Evolutionary conservation across 495 filamentous ascomycete genomes (phyloP).

Genomic region (Viridothelium virens): DNA sequence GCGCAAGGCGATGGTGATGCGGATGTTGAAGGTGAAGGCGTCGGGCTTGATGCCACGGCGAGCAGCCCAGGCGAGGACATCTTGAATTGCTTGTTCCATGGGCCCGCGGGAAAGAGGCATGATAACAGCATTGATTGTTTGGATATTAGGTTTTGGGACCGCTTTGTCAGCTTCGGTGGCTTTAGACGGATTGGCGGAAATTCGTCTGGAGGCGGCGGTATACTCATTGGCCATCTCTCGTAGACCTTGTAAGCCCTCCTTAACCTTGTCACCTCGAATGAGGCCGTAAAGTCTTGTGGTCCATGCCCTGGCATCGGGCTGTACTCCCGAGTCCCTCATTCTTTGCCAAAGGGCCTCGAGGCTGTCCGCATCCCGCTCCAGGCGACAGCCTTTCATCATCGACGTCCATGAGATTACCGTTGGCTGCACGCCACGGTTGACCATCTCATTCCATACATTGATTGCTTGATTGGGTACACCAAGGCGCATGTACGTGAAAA

Average conservation of each 20-base stretch:
- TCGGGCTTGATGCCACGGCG: slow-evolving; percentile 52
- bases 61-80: slow-evolving; percentile 52
- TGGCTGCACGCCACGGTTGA: slow-evolving; percentile 43
- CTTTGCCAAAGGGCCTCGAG: slow-evolving; percentile 53
- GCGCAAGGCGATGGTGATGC: slow-evolving; percentile 50
- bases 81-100: slow-evolving; percentile 36
- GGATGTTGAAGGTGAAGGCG: slow-evolving; percentile 59
- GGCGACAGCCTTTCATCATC: slow-evolving; percentile 54
- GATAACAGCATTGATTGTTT: slow-evolving; percentile 56
- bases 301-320: slow-evolving; percentile 54
- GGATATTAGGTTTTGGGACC: slow-evolving; percentile 49
- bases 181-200: slow-evolving; percentile 6
- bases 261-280: slow-evolving; percentile 37
- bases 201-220: slow-evolving; percentile 31
- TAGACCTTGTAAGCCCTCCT: slow-evolving; percentile 49
- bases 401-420: slow-evolving; percentile 51
- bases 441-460: slow-evolving; percentile 54
- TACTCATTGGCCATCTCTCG: slow-evolving; percentile 52
- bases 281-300: slow-evolving; percentile 55
- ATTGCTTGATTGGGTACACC: slow-evolving; percentile 43
- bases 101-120: slow-evolving; percentile 42
- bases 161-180: slow-evolving; percentile 30
- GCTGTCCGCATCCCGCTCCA: slow-evolving; percentile 40
- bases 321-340: slow-evolving; percentile 43
- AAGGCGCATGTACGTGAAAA: slow-evolving; percentile 45